These are phyloP conservation scores for Hyaloscypha hepaticicola DNA, from an alignment of 495 filamentous ascomycete genomes.

Conservation along the genomic window DNA sequence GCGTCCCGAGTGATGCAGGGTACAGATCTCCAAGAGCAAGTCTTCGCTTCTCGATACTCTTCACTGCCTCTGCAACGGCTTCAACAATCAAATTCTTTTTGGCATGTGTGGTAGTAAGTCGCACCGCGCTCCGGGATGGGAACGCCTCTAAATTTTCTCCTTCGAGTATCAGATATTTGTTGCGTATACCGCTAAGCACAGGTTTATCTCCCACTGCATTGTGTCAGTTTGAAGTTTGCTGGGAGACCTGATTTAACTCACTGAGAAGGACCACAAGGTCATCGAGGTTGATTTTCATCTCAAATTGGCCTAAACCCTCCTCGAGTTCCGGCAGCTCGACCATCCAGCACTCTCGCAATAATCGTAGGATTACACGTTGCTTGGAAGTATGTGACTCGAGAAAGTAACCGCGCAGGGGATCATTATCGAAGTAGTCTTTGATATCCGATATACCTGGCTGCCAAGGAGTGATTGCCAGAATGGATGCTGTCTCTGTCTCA, in stretches of 20 bases:
- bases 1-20: neutral
- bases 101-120: constrained; percentile 25
- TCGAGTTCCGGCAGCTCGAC: constrained; percentile 25
- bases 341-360: constrained; percentile 31
- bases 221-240: constrained; percentile 2
- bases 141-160: constrained; percentile 27
- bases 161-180: constrained; percentile 7
- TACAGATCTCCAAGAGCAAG: constrained; percentile 18
- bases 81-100: constrained; percentile 15
- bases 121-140: constrained; percentile 15
- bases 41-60: neutral
- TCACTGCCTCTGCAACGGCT: constrained; percentile 6
- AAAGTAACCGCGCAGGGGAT: constrained; percentile 27
- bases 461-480: constrained; percentile 38
- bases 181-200: constrained; percentile 8
- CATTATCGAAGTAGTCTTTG: constrained; percentile 22
- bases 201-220: constrained; percentile 8
- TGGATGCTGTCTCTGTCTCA: constrained; percentile 27
- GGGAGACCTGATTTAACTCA: constrained; percentile 13
- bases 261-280: constrained; percentile 27
- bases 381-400: constrained; percentile 29
- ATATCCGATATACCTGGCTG: constrained; percentile 37
- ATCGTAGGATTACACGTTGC: constrained; percentile 22
- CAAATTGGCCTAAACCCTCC: constrained; percentile 28
- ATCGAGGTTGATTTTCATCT: constrained; percentile 21